These are phyloP conservation scores for Penicillium fimorum DNA, from an alignment of 495 filamentous ascomycete genomes.

Conservation along the genomic window DNA sequence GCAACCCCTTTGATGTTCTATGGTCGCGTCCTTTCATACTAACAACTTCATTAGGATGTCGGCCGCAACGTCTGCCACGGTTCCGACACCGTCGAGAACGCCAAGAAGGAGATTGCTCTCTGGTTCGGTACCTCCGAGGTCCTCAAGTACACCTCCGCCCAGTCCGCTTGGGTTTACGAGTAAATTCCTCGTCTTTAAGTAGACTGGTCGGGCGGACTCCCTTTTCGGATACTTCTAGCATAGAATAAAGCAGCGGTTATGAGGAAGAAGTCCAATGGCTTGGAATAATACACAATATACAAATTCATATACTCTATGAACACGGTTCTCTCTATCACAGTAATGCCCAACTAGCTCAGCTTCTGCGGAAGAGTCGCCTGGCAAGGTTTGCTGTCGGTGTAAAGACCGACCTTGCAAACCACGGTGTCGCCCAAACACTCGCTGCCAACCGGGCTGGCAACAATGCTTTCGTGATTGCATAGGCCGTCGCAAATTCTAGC, in stretches of 20 bases:
- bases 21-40: not conserved
- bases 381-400: slow-evolving; percentile 42
- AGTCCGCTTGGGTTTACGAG: slow-evolving; percentile 95
- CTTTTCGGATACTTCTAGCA: slow-evolving; percentile 14
- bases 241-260: slow-evolving; percentile 24
- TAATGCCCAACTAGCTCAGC: slow-evolving; percentile 14
- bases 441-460: slow-evolving; percentile 70
- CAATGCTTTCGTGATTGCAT: slow-evolving; percentile 80
- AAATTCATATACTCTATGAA: slow-evolving; percentile 23
- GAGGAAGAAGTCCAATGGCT: slow-evolving; percentile 28
- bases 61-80: slow-evolving; percentile 99
- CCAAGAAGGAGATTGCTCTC: slow-evolving; percentile 98
- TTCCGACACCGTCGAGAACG: slow-evolving; percentile 95
- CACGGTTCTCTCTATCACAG: slow-evolving; percentile 1
- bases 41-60: slow-evolving; percentile 58
- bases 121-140: slow-evolving; percentile 92
- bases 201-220: slow-evolving; percentile 21
- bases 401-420: slow-evolving; percentile 76
- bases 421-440: slow-evolving; percentile 88
- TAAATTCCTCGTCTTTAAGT: slow-evolving; percentile 39
- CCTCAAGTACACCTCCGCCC: slow-evolving; percentile 71
- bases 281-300: slow-evolving; percentile 29
- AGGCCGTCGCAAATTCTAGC: slow-evolving; percentile 78
- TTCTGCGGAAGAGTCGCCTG: slow-evolving; percentile 40
- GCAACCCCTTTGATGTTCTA: slow-evolving; percentile 12